A percentile compares a stretch with the other conserved stretches of the same genome.
Conservation (phyloP, 495 filamentous ascomycete species). For the Neurospora tetraspora region DNA sequence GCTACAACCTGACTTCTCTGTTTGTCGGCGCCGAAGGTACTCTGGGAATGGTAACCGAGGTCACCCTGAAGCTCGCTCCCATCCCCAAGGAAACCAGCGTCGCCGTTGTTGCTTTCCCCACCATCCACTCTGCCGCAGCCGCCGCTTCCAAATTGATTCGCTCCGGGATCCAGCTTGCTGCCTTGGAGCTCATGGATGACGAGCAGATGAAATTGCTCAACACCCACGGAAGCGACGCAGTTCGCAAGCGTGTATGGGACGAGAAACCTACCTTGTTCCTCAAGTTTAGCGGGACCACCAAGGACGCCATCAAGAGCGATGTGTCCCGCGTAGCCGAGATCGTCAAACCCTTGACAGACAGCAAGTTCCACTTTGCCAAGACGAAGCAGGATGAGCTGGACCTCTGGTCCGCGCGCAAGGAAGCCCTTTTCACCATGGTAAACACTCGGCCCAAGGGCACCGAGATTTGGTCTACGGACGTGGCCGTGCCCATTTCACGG, state of each 20-base stretch:
- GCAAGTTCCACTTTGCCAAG: slow-evolving; percentile 49
- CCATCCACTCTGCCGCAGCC: slow-evolving; percentile 50
- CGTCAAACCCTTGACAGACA: slow-evolving; percentile 36
- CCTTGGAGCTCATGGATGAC: slow-evolving; percentile 65
- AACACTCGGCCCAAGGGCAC: slow-evolving; percentile 37
- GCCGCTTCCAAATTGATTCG: slow-evolving; percentile 55
- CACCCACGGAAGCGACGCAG: slow-evolving; percentile 46
- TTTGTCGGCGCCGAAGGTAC: slow-evolving; percentile 94
- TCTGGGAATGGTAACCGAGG: slow-evolving; percentile 79
- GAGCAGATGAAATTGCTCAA: slow-evolving; percentile 67
- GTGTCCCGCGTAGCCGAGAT: slow-evolving; percentile 27
- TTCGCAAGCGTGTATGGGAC: slow-evolving; percentile 41
- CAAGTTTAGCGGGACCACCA: slow-evolving; percentile 36
- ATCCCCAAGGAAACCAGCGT: slow-evolving; percentile 55
- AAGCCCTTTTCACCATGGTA: slow-evolving; percentile 51
- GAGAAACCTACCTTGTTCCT: slow-evolving; percentile 62
- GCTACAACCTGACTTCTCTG: slow-evolving; percentile 72
- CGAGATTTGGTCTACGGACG: slow-evolving; percentile 61
- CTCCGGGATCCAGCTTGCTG: slow-evolving; percentile 56
- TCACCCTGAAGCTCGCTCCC: slow-evolving; percentile 58
- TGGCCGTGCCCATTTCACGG: slow-evolving; percentile 58
- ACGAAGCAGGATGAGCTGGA: slow-evolving; percentile 48
- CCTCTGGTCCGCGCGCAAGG: slow-evolving; percentile 60
- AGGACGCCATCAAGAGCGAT: slow-evolving; percentile 27
- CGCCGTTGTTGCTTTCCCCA: slow-evolving; percentile 53